A percentile compares a stretch with the other conserved stretches of the same genome.
phyloP scores from a whole-genome alignment of 2,329 filamentous ascomycete genomes.

The Paecilomyces fulvus region DNA sequence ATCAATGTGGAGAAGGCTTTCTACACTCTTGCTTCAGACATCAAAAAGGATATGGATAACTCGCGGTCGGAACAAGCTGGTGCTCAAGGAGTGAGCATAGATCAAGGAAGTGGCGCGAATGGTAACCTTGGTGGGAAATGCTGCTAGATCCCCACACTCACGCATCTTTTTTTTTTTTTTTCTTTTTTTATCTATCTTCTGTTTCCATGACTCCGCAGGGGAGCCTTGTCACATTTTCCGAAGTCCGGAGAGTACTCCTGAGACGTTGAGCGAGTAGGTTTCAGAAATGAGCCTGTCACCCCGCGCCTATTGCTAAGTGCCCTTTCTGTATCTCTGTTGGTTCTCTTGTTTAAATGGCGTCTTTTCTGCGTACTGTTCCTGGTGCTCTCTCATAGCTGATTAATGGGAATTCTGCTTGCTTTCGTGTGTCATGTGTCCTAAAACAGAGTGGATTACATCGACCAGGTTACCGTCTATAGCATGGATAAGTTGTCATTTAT shows the following conservation, averaged over 20 bases:
- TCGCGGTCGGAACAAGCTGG: slow-evolving; percentile 63
- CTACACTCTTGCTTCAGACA: slow-evolving; percentile 87
- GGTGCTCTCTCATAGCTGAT: not conserved
- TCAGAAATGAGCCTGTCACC: not conserved
- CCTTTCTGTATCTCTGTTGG: slow-evolving; percentile 7
- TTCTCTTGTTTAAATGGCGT: slow-evolving; percentile 10
- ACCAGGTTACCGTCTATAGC: not conserved
- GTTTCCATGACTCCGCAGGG: slow-evolving; percentile 3
- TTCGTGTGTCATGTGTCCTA: not conserved
- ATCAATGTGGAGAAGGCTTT: slow-evolving; percentile 99
- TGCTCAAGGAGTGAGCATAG: slow-evolving; percentile 58
- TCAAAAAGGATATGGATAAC: slow-evolving; percentile 98
- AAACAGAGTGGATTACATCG: not conserved
- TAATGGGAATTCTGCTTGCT: not conserved
- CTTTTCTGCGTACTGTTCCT: slow-evolving; percentile 7
- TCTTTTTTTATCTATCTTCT: slow-evolving; percentile 9
- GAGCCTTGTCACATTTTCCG: not conserved
- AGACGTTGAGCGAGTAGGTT: not conserved
- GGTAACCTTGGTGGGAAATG: slow-evolving; percentile 60
- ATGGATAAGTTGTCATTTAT: not conserved
- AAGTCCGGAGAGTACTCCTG: not conserved
- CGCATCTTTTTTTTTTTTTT: slow-evolving; percentile 9
- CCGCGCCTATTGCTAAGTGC: slow-evolving; percentile 2
- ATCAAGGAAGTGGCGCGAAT: slow-evolving; percentile 44
- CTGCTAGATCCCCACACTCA: slow-evolving; percentile 48